A percentile compares a stretch with the other conserved stretches of the same genome.
These are phyloP conservation scores for Dactylellina haptotyla DNA, from an alignment of 2,329 filamentous ascomycete genomes.

Conservation along the genomic window DNA sequence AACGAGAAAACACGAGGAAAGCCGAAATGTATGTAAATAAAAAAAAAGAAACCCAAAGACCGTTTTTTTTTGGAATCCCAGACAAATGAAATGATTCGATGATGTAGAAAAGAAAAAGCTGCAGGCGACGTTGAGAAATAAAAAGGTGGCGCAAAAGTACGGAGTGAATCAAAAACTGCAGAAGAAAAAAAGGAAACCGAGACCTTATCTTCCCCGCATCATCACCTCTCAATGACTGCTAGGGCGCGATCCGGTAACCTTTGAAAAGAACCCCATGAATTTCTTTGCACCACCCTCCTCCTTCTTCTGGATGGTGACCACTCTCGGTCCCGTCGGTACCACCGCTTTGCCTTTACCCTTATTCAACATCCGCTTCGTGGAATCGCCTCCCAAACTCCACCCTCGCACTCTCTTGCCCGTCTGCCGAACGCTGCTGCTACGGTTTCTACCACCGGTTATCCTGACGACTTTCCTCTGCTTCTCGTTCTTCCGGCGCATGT, in stretches of 20 bases:
- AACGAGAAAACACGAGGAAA: slow-evolving; percentile 13
- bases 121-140: no score
- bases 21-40: slow-evolving; percentile 19
- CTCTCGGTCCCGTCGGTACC: background rate
- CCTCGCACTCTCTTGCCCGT: slow-evolving; percentile 48
- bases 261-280: no score
- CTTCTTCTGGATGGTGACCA: background rate
- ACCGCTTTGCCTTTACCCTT: slow-evolving; percentile 42
- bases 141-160: slow-evolving; percentile 9
- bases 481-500: slow-evolving; percentile 40
- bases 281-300: slow-evolving; percentile 16
- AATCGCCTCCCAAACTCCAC: slow-evolving; percentile 39
- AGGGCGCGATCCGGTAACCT: no score
- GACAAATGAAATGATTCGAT: slow-evolving; percentile 48
- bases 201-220: background rate
- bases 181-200: background rate
- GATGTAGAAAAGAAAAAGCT: background rate
- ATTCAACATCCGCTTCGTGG: background rate
- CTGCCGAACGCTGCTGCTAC: slow-evolving; percentile 43
- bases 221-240: background rate
- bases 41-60: slow-evolving; percentile 20
- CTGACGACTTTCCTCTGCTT: slow-evolving; percentile 37
- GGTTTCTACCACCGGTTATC: slow-evolving; percentile 24
- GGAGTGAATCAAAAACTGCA: background rate
- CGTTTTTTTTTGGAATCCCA: slow-evolving; percentile 19